Evolutionary conservation across 83 land plant genomes (phyloP).

Genomic region (Thuja plicata): DNA sequence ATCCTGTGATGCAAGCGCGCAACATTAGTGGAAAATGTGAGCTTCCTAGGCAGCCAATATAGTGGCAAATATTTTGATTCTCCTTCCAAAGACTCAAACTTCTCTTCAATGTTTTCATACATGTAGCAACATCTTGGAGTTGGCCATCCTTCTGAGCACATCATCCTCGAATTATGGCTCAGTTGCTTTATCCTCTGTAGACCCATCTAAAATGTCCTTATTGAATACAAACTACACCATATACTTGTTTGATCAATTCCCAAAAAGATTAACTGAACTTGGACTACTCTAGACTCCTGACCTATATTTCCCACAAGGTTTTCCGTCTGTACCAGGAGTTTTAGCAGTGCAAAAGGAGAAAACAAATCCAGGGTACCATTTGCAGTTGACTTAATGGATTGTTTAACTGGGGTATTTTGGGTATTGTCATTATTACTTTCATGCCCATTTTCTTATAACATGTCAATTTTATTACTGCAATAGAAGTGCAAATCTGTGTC

Average conservation of each 20-base stretch:
- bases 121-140: conserved; percentile 77
- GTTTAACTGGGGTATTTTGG: conserved; percentile 31
- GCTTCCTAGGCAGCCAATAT: conserved; percentile 49
- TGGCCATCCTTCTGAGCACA: conserved; percentile 61
- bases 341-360: conserved; percentile 17
- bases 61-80: conserved; percentile 47
- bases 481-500: conserved; percentile 69
- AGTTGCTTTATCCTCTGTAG: conserved; percentile 3
- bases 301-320: conserved; percentile 17
- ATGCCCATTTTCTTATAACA: conserved; percentile 45
- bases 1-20: conserved; percentile 96
- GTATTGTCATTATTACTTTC: conserved; percentile 32
- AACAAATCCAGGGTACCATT: conserved; percentile 13
- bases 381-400: background rate
- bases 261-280: conserved; percentile 71
- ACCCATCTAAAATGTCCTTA: conserved; percentile 31
- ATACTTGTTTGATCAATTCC: conserved; percentile 63
- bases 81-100: conserved; percentile 73
- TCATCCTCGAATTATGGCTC: conserved; percentile 57
- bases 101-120: conserved; percentile 75
- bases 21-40: conserved; percentile 58
- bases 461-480: conserved; percentile 75
- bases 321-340: conserved; percentile 30
- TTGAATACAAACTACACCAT: conserved; percentile 56
- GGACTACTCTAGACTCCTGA: conserved; percentile 27